Percentiles rank a stretch among this genome's conserved stretches.
phyloP scores from a whole-genome alignment of 129 eudicot species.

The Helianthus annuus region DNA sequence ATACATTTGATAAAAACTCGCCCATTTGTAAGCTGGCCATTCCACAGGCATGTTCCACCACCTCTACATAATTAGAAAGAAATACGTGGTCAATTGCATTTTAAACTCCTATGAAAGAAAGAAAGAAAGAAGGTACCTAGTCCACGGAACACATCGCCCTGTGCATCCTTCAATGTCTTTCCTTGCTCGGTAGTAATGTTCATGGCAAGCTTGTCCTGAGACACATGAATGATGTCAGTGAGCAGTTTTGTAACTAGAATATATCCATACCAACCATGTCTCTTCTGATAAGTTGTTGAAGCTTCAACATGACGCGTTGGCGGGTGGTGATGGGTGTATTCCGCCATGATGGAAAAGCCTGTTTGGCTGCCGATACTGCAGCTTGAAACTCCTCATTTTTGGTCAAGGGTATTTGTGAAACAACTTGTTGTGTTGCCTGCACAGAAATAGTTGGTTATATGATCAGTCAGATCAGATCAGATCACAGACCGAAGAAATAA shows the following conservation, averaged over 20 bases:
- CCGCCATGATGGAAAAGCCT: slow-evolving; percentile 86
- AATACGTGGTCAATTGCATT: slow-evolving; percentile 15
- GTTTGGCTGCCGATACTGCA: slow-evolving; percentile 95
- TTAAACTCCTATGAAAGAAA: not conserved
- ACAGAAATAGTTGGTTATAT: not conserved
- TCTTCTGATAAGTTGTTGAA: slow-evolving; percentile 94
- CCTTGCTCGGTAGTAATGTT: slow-evolving; percentile 97
- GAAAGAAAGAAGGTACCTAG: slow-evolving; percentile 54
- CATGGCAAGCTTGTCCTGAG: slow-evolving; percentile 88
- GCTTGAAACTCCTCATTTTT: slow-evolving; percentile 84
- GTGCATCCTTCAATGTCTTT: slow-evolving; percentile 95
- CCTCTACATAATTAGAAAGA: slow-evolving; percentile 61
- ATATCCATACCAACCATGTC: slow-evolving; percentile 58
- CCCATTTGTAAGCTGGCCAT: slow-evolving; percentile 99
- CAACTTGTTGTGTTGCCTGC: slow-evolving; percentile 95
- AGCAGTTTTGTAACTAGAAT: not conserved
- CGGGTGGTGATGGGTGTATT: slow-evolving; percentile 91
- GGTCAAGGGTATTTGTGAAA: slow-evolving; percentile 85
- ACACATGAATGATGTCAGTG: not conserved
- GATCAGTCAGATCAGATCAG: slow-evolving; percentile 1
- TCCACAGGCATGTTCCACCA: slow-evolving; percentile 98
- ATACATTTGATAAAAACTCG: slow-evolving; percentile 86
- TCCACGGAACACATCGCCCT: slow-evolving; percentile 99
- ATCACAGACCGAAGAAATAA: not conserved
- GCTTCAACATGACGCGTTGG: slow-evolving; percentile 87